phyloP scores from a whole-genome alignment of 768 basidiomycete species.

The Mycena floridula region DNA sequence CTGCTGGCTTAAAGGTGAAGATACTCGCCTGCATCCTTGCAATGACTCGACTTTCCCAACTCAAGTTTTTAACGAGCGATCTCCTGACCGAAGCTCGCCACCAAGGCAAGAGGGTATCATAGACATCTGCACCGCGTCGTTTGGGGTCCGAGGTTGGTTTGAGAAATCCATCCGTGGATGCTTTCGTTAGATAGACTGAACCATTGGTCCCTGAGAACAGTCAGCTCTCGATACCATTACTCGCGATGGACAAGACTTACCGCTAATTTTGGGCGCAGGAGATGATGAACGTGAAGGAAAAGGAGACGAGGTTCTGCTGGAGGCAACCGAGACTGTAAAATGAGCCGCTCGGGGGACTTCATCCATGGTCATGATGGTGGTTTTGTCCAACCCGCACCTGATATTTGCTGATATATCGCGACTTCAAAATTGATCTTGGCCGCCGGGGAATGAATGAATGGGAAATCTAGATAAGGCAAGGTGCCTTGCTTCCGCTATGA shows the following conservation, averaged over 20 bases:
- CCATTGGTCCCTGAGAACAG: neutral
- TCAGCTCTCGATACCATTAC: neutral
- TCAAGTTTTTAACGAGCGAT: slow-evolving; percentile 44
- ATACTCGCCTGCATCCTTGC: slow-evolving; percentile 60
- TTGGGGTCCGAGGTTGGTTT: slow-evolving; percentile 24
- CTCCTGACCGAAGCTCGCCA: slow-evolving; percentile 63
- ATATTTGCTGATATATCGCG: too few species aligned
- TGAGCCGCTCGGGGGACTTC: too few species aligned
- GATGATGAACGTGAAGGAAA: slow-evolving; percentile 4
- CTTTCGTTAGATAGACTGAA: neutral
- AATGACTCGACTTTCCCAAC: slow-evolving; percentile 53
- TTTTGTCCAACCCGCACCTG: too few species aligned
- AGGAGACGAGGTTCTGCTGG: too few species aligned
- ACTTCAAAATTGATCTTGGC: too few species aligned
- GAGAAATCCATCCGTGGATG: neutral
- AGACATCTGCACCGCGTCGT: slow-evolving; percentile 43
- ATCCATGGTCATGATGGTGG: too few species aligned
- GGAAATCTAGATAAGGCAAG: too few species aligned
- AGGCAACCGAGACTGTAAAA: slow-evolving; percentile 8
- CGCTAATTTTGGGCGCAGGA: slow-evolving; percentile 7
- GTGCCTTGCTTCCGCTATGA: too few species aligned
- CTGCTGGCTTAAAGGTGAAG: neutral
- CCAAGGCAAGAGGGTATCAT: slow-evolving; percentile 52
- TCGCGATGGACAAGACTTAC: slow-evolving; percentile 1
- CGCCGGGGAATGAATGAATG: too few species aligned